phyloP scores from a whole-genome alignment of 2,329 filamentous ascomycete species.

The Chaetomiaceae sp. region DNA sequence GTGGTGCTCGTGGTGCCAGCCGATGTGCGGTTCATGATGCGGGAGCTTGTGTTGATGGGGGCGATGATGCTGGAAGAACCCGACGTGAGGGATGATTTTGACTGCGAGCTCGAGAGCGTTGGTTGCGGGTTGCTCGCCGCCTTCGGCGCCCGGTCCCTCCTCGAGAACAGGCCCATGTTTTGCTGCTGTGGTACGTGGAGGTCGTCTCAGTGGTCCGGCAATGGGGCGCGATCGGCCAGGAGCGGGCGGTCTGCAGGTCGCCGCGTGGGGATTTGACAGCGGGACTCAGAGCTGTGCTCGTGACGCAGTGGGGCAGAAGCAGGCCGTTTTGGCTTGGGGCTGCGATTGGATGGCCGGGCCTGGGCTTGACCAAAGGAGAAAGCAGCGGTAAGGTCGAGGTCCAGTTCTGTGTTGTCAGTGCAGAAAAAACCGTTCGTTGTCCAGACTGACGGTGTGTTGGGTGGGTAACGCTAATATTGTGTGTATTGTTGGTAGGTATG shows the following conservation, averaged over 20 bases:
- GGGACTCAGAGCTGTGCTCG: slow-evolving; percentile 13
- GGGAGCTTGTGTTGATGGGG: slow-evolving; percentile 32
- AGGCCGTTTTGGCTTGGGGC: not conserved
- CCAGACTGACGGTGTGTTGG: not conserved
- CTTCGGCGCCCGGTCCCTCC: slow-evolving; percentile 49
- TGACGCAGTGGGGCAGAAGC: slow-evolving; percentile 17
- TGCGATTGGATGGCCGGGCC: slow-evolving; percentile 8
- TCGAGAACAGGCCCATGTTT: slow-evolving; percentile 53
- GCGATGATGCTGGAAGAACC: slow-evolving; percentile 46
- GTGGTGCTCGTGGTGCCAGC: slow-evolving; percentile 42
- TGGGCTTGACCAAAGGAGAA: not conserved
- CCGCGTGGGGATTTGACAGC: slow-evolving; percentile 13
- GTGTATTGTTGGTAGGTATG: too few relatives aligned
- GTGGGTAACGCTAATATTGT: not conserved
- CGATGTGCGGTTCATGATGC: slow-evolving; percentile 47
- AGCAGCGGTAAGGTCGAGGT: not conserved
- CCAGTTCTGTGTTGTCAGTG: slow-evolving; percentile 6
- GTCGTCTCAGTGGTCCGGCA: slow-evolving; percentile 12
- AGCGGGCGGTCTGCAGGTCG: slow-evolving; percentile 20
- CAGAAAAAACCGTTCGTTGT: too few relatives aligned
- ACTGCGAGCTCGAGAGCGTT: slow-evolving; percentile 42
- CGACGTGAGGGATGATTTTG: slow-evolving; percentile 50
- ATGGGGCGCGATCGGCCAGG: slow-evolving; percentile 16
- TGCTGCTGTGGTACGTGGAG: slow-evolving; percentile 16
- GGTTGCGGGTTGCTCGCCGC: slow-evolving; percentile 31